phyloP scores from a whole-genome alignment of 352 stramenopile species.

The Pythium dissotocum region DNA sequence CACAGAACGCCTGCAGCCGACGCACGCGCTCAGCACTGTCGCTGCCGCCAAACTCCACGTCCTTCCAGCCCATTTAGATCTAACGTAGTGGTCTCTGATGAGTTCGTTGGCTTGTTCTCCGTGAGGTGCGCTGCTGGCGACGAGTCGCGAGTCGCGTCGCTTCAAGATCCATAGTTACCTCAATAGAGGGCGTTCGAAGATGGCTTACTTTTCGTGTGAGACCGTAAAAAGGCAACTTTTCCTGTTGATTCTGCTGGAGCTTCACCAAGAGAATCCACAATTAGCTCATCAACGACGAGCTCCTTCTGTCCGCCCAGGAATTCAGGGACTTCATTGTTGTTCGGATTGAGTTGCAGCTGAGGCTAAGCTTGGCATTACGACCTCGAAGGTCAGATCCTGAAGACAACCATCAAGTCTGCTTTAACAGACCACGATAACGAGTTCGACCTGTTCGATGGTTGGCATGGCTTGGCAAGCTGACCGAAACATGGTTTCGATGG shows the following conservation, averaged over 20 bases:
- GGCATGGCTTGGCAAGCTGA: not conserved
- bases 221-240: not conserved
- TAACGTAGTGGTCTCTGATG: not conserved
- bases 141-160: conserved; percentile 17
- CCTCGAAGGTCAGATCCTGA: conserved; percentile 2
- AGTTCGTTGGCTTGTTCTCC: not conserved
- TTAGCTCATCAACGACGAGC: not conserved
- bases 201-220: not conserved
- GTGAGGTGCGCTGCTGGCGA: not conserved
- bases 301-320: not conserved
- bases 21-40: conserved; percentile 60
- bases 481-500: not conserved
- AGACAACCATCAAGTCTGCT: not conserved
- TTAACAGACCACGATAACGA: not conserved
- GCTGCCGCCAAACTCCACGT: conserved; percentile 53
- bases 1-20: conserved; percentile 53
- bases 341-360: not conserved
- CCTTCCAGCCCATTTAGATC: conserved; percentile 45
- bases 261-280: not conserved
- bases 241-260: not conserved
- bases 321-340: not conserved
- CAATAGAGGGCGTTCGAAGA: conserved; percentile 9
- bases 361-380: not conserved
- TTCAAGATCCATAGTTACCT: conserved; percentile 19
- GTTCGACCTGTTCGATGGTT: not conserved